phyloP scores from a whole-genome alignment of 805 yeast species.

The Grigorovia transvaalensis region DNA sequence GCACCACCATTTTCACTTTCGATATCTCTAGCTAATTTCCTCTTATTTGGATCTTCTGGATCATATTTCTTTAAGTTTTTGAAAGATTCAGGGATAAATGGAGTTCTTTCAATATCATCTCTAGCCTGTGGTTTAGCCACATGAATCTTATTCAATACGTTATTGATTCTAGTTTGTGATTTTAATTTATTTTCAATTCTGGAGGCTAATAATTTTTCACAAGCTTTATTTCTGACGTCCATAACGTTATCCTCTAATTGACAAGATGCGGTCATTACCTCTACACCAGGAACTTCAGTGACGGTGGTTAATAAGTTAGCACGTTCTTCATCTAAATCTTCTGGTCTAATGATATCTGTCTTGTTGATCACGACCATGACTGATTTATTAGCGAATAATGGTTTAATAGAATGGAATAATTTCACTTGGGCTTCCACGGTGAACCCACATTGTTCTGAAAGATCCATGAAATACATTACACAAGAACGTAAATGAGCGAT shows the following conservation, averaged over 20 bases:
- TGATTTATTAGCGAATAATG: constrained; percentile 91
- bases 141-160: constrained; percentile 89
- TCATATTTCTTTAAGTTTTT: constrained; percentile 56
- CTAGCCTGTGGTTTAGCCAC: constrained; percentile 84
- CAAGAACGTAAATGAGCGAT: constrained; percentile 97
- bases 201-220: constrained; percentile 90
- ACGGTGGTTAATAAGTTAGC: constrained; percentile 62
- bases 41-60: constrained; percentile 69
- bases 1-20: constrained; percentile 98
- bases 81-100: constrained; percentile 74
- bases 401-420: constrained; percentile 93
- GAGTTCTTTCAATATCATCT: constrained; percentile 73
- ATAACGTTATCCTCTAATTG: constrained; percentile 88
- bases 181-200: constrained; percentile 95
- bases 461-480: constrained; percentile 94
- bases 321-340: constrained; percentile 70
- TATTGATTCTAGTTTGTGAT: constrained; percentile 80
- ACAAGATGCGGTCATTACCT: constrained; percentile 88
- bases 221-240: constrained; percentile 93
- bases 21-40: constrained; percentile 72
- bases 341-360: constrained; percentile 78
- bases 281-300: constrained; percentile 65
- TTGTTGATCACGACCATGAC: constrained; percentile 94
- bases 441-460: constrained; percentile 98
- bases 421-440: constrained; percentile 95